Percentiles rank a stretch among this genome's conserved stretches.
These are phyloP conservation scores for Suillus subaureus DNA, from an alignment of 768 basidiomycete species.

Conservation along the genomic window DNA sequence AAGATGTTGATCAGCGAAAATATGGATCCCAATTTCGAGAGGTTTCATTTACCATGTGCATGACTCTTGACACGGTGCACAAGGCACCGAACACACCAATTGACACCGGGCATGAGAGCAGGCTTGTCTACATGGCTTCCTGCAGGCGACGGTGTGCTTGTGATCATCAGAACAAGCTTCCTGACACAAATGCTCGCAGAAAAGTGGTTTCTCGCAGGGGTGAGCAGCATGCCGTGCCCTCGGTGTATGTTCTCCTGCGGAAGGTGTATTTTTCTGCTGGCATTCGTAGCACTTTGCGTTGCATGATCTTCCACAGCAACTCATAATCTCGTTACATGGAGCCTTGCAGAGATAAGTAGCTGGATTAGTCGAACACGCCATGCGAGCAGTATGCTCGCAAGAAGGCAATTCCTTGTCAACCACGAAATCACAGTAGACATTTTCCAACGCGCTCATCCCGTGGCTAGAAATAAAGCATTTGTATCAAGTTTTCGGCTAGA, in stretches of 20 bases:
- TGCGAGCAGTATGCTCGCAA: conserved; percentile 55
- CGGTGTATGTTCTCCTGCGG: background rate
- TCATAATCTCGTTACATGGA: conserved; percentile 46
- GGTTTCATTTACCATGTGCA: conserved; percentile 51
- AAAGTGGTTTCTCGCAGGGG: conserved; percentile 51
- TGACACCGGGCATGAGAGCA: conserved; percentile 57
- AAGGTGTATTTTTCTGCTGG: conserved; percentile 29
- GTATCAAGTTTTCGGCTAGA: background rate
- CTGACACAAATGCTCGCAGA: conserved; percentile 59
- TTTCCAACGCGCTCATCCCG: conserved; percentile 45
- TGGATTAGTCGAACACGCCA: conserved; percentile 52
- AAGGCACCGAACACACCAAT: conserved; percentile 50
- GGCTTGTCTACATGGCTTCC: conserved; percentile 48
- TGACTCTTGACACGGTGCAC: conserved; percentile 62
- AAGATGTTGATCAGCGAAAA: background rate
- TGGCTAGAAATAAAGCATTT: conserved; percentile 37
- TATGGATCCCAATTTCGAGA: background rate
- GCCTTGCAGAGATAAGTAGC: conserved; percentile 39
- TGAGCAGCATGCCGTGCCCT: conserved; percentile 46
- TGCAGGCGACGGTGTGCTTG: conserved; percentile 49
- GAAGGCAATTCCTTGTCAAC: conserved; percentile 46
- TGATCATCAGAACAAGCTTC: conserved; percentile 52
- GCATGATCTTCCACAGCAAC: conserved; percentile 58
- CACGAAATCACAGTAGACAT: conserved; percentile 43
- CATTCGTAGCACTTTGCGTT: conserved; percentile 51